Base-by-base conservation (phyloP, 306 rosid genomes). In the Casuarina equisetifolia region DNA sequence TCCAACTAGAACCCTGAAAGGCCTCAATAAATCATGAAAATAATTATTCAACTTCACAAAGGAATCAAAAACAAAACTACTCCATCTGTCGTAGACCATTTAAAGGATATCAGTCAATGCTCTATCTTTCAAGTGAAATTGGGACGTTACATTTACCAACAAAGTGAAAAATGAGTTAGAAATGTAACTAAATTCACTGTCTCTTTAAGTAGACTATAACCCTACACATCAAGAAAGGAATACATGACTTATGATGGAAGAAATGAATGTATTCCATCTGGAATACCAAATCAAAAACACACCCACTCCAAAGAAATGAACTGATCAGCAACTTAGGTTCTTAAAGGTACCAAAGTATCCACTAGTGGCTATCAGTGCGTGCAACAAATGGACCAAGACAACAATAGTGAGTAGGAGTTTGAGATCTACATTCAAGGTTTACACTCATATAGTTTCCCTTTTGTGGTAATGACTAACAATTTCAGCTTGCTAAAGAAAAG, bases 1-100 rank as follows among this genome's bases (percentile, higher is more conserved):
- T 81, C 99, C 99, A 76, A 96, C 98, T 66, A 96, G 86, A 82
- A 91, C 97, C 91, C 99, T 96, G 82, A 67, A 82, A 82, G 20
- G 74, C 72, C 53, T 44, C 79, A 76, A 85, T 69, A 69, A 73
- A 75, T 73, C 75, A 73, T 17, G 53, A 40, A 80, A 17, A 10
- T 8, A 40, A 74, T 62, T 77, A 70, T 53, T 66, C 10, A 43
- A 68, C 20, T 38, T 72, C 63, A n/a, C 71, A 36, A 3, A 67
- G 48, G 40, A 25, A 55, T 59, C 13, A 15, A 63, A 74, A 39
- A 75, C 1, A 62, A 6, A 42, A 52, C 4, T 20, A 63, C 16
- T 58, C 13, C 11, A 0, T 52, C 19, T 52, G 6, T 25, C 36
- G 11, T 1, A 25, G 9, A 58, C 64, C 9, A 8, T 25, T 25